A percentile compares a stretch with the other conserved stretches of the same genome.
Evolutionary conservation across 345 rosid genomes (phyloP).

Genomic region (Nephelium lappaceum): DNA sequence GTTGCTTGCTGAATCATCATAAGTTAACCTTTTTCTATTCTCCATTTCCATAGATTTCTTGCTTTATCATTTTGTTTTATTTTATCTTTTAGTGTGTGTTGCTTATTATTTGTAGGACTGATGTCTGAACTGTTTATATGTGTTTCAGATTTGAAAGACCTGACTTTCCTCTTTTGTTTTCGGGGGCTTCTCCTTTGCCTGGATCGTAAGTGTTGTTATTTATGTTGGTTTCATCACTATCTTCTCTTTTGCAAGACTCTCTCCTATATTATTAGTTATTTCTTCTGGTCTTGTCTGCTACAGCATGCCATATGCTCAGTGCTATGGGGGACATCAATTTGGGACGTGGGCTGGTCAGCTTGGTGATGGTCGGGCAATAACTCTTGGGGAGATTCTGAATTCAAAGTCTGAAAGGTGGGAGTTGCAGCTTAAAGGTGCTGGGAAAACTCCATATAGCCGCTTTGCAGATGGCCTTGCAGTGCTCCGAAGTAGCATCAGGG

Average conservation of each 20-base stretch:
- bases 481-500: conserved; percentile 92
- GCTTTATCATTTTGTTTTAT: neutral
- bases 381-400: conserved; percentile 84
- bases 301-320: conserved; percentile 88
- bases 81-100: conserved; percentile 16
- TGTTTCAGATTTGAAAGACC: conserved; percentile 79
- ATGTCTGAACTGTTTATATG: conserved; percentile 11
- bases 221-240: neutral
- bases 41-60: neutral
- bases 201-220: conserved; percentile 66
- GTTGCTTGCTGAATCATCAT: conserved; percentile 4
- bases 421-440: conserved; percentile 96
- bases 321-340: conserved; percentile 98
- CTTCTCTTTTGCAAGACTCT: neutral
- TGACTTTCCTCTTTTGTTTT: conserved; percentile 74
- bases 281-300: conserved; percentile 21
- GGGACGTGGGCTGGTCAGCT: conserved; percentile 99
- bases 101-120: conserved; percentile 4
- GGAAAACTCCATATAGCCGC: conserved; percentile 95
- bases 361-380: conserved; percentile 98
- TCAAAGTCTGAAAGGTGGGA: conserved; percentile 94
- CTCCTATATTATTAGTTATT: neutral
- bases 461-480: conserved; percentile 99
- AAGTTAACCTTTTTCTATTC: neutral
- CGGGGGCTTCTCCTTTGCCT: conserved; percentile 71